Evolutionary conservation across 257 asterid genomes (phyloP).

Genomic region (Linderniella brevidens): DNA sequence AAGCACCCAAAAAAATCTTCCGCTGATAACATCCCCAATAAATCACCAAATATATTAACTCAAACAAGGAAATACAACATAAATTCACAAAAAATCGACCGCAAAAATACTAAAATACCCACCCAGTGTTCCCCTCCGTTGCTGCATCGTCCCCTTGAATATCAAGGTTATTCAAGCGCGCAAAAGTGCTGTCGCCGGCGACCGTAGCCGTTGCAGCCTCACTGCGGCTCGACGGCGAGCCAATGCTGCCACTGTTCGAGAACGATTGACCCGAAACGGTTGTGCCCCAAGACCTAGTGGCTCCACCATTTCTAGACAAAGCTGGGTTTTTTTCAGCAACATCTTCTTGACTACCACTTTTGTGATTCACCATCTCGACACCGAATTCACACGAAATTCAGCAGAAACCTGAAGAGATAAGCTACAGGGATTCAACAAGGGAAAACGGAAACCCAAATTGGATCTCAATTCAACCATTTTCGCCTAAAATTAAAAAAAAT

Average conservation of each 20-base stretch:
- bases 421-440: too few species aligned
- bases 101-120: constrained; percentile 22
- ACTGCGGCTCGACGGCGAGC: constrained; percentile 88
- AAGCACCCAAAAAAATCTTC: background rate
- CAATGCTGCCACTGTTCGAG: constrained; percentile 87
- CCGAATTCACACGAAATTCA: too few species aligned
- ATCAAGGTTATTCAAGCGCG: constrained; percentile 53
- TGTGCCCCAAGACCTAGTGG: constrained; percentile 81
- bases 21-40: background rate
- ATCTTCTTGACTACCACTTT: constrained; percentile 32
- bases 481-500: too few species aligned
- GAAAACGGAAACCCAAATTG: too few species aligned
- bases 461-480: too few species aligned
- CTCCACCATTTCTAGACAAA: constrained; percentile 26
- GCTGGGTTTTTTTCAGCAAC: constrained; percentile 47
- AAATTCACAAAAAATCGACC: background rate
- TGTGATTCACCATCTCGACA: constrained; percentile 47
- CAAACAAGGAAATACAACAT: background rate
- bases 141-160: constrained; percentile 85
- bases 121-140: constrained; percentile 75
- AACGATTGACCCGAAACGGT: constrained; percentile 81
- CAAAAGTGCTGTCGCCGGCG: constrained; percentile 47
- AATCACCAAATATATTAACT: background rate
- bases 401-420: too few species aligned
- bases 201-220: constrained; percentile 67